Evolutionary conservation across 2,329 filamentous ascomycete species (phyloP).

Genomic region (Ceratocystis destructans): DNA sequence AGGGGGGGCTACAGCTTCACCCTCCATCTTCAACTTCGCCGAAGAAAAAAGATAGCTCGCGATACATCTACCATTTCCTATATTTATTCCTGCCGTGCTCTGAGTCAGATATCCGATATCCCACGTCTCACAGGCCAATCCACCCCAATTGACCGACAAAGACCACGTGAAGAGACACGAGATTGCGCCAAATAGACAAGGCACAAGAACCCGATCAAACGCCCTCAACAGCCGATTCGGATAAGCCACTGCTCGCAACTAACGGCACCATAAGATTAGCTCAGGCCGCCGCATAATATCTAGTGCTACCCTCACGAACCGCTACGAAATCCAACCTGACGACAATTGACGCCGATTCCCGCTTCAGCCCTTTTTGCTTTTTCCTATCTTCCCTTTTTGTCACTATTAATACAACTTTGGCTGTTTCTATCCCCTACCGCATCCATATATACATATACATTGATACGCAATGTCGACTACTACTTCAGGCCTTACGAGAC

Average conservation of each 20-base stretch:
- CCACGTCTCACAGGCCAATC: no score
- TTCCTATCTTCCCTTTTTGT: background rate
- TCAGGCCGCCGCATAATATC: no score
- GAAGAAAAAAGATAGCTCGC: background rate
- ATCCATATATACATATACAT: background rate
- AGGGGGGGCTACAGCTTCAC: background rate
- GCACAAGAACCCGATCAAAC: no score
- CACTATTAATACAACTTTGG: background rate
- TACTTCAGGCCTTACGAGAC: slow-evolving; percentile 43
- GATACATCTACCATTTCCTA: background rate
- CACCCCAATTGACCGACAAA: no score
- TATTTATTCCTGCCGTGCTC: no score
- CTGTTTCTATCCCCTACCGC: background rate
- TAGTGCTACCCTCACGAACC: background rate
- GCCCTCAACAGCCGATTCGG: no score
- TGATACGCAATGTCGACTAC: slow-evolving; percentile 14
- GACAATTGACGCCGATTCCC: background rate
- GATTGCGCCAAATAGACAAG: no score
- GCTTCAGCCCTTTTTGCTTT: background rate
- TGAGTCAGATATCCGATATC: no score
- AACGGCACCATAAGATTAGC: no score
- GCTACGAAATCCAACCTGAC: background rate
- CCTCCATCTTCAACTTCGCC: background rate
- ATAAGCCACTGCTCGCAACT: no score
- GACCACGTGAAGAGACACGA: no score